Conservation (phyloP, 441 rosid genomes). For the Bruguiera hainesii region DNA sequence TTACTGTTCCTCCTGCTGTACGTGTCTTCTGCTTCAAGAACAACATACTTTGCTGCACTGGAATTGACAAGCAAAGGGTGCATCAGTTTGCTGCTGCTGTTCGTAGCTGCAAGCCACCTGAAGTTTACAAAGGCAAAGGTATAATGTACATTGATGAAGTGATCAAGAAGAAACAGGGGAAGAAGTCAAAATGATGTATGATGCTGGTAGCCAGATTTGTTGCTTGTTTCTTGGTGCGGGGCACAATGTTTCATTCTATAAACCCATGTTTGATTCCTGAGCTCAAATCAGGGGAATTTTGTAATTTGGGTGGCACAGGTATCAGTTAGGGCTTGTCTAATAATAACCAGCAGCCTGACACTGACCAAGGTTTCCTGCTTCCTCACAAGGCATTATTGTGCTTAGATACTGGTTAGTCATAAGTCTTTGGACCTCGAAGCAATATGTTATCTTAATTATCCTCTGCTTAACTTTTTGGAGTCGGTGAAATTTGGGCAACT, state of each 20-base stretch:
- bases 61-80: constrained; percentile 77
- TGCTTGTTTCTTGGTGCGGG: neutral
- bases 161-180: constrained; percentile 52
- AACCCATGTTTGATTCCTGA: neutral
- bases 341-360: neutral
- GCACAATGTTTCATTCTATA: neutral
- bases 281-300: constrained; percentile 1
- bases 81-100: constrained; percentile 87
- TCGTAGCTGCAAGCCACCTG: constrained; percentile 59
- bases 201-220: neutral
- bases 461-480: too few species aligned
- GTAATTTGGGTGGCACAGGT: constrained; percentile 1
- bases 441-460: too few species aligned
- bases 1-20: constrained; percentile 78
- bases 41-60: constrained; percentile 81
- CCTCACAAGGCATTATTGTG: neutral
- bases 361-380: neutral
- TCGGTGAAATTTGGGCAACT: too few species aligned
- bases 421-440: too few species aligned
- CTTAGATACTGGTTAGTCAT: neutral
- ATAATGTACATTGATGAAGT: constrained; percentile 54
- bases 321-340: neutral
- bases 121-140: constrained; percentile 57
- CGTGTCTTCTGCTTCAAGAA: constrained; percentile 90
- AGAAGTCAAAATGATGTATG: constrained; percentile 39